phyloP scores from a whole-genome alignment of 495 filamentous ascomycete species.

The Penicillium coprophilum region DNA sequence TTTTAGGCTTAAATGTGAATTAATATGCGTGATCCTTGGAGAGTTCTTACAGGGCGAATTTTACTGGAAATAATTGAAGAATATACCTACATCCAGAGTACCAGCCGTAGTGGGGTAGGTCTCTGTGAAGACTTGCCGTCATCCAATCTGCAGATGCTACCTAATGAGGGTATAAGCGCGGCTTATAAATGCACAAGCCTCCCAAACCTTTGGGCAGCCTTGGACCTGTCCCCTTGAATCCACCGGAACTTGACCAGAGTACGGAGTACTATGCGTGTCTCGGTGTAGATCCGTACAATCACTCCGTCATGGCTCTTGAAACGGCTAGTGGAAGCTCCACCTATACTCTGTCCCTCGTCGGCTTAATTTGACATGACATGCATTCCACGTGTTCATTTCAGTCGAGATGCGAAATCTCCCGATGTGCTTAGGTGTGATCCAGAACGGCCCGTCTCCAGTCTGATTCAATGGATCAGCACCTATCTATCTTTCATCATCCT shows the following conservation, averaged over 20 bases:
- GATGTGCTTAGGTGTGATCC: neutral
- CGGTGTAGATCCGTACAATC: too few relatives aligned
- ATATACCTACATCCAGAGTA: neutral
- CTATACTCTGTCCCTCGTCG: too few relatives aligned
- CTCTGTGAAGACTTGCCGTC: neutral
- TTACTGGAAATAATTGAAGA: too few relatives aligned
- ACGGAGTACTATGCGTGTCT: too few relatives aligned
- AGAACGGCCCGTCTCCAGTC: neutral
- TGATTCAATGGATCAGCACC: too few relatives aligned
- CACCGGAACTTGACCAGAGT: too few relatives aligned
- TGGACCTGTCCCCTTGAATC: too few relatives aligned
- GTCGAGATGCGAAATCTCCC: neutral
- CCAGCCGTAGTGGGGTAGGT: neutral
- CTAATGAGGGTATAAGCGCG: neutral
- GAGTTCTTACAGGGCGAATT: neutral
- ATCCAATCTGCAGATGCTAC: neutral
- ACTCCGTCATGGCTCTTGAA: neutral
- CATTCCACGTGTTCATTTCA: neutral
- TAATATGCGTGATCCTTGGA: neutral
- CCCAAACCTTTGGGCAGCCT: too few relatives aligned
- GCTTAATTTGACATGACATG: neutral
- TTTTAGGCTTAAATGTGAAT: neutral
- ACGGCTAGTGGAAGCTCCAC: too few relatives aligned
- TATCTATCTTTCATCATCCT: too few relatives aligned
- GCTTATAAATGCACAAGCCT: neutral